These are phyloP conservation scores for Cytospora piceicola DNA, from an alignment of 2,329 filamentous ascomycete species.

Conservation along the genomic window DNA sequence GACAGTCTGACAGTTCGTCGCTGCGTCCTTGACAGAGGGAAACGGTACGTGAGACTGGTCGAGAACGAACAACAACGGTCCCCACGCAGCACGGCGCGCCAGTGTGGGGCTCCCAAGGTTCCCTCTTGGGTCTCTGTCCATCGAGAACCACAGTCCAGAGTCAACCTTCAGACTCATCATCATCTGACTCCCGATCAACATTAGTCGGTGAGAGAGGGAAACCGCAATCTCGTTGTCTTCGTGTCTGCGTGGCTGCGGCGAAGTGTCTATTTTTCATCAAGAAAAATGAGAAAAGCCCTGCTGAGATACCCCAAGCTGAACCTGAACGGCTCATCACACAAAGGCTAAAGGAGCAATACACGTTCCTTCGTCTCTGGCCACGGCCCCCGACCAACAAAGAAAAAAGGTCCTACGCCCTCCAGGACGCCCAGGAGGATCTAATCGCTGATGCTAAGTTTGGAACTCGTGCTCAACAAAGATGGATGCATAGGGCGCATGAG, in stretches of 20 bases:
- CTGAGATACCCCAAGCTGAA: not conserved
- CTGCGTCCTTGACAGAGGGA: not conserved
- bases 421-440: not conserved
- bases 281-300: not conserved
- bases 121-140: not conserved
- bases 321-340: not conserved
- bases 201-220: not conserved
- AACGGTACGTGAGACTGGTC: not conserved
- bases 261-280: slow-evolving; percentile 10
- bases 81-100: not conserved
- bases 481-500: not conserved
- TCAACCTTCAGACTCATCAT: slow-evolving; percentile 7
- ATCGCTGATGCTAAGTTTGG: slow-evolving; percentile 1
- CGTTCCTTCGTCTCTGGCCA: not conserved
- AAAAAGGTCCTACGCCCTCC: not conserved
- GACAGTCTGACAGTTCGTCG: slow-evolving; percentile 3
- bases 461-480: not conserved
- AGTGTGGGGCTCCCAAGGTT: not conserved
- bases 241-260: slow-evolving; percentile 20
- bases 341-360: not conserved
- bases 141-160: slow-evolving; percentile 3
- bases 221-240: slow-evolving; percentile 6
- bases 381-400: slow-evolving; percentile 1
- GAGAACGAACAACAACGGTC: not conserved
- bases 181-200: not conserved